A percentile compares a stretch with the other conserved stretches of the same genome.
Conservation (phyloP, 1,284 basidiomycete species). For the Ceratorhiza oryzae-sativae region DNA sequence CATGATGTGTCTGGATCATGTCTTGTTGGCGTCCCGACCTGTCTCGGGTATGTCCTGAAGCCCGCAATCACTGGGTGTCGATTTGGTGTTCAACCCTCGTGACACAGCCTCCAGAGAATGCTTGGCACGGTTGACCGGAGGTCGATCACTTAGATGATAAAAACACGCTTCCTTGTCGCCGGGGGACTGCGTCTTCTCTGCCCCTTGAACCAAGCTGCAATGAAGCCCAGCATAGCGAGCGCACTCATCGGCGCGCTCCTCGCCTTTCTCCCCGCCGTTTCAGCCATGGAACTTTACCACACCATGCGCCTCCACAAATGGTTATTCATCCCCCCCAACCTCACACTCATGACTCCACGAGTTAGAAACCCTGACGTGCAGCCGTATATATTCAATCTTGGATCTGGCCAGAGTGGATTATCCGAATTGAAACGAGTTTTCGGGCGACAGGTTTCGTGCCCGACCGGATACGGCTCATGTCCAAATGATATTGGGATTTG, state of each 20-base stretch:
- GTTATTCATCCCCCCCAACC: constrained; percentile 5
- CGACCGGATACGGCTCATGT: not conserved
- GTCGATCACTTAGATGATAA: not conserved
- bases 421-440: constrained; percentile 7
- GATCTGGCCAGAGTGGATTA: constrained; percentile 19
- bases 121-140: not conserved
- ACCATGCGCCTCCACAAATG: not conserved
- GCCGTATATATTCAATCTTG: constrained; percentile 14
- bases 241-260: not conserved
- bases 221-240: not conserved
- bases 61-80: too few species aligned
- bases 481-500: constrained; percentile 18
- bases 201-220: not conserved
- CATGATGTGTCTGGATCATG: too few species aligned
- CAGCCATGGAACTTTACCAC: not conserved
- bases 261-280: not conserved
- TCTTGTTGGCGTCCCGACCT: too few species aligned
- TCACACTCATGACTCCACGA: constrained; percentile 19
- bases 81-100: too few species aligned
- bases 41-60: too few species aligned
- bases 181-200: not conserved
- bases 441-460: not conserved
- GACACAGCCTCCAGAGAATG: too few species aligned
- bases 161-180: not conserved
- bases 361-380: not conserved